Evolutionary conservation across 1,139 yeast species (phyloP), one percentile per base, ranked within the genome.

Genomic region (Pichia sp.): DNA sequence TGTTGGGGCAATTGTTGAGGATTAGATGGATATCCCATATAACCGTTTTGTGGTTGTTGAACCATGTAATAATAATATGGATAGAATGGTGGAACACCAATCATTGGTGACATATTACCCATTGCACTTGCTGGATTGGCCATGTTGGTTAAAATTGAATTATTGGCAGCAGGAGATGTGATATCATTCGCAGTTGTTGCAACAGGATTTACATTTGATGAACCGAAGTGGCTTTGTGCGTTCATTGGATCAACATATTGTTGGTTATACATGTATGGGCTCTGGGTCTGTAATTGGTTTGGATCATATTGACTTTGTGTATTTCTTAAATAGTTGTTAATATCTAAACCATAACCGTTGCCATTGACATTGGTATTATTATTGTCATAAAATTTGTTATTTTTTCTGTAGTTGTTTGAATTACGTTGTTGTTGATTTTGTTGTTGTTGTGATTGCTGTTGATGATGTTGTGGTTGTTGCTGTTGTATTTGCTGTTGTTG

Each of bases 291-390:
- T 52, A 55, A 50, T 41, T 54, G 57, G 32, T 51, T 53, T 39
- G 52, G 57, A 40, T 57, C 56, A 40, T 50, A 54, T 37, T 48
- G 51, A 22, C 50, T 22, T 53, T 57, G 50, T 52, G 54, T 55
- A 42, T 54, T 56, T 52, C 52, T 55, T 41, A 50, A 48, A 56
- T 51, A 56, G 51, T 54, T 63, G 57, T 52, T 58, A 45, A 52
- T 55, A 43, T 59, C 58, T 31, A 54, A 51, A 47, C 55, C 58
- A 49, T 50, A 53, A 11, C 41, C 34, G 26, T n/a, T n/a, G n/a
- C n/a, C n/a, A 51, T 51, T 55, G 53, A 51, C 56, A 59, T 47
- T 54, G 30, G 49, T 54, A 59, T 43, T 54, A 56, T 35, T 54
- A 57, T 49, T 54, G 51, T 41, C 55, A 47, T 52, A 42, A 46